Conservation (phyloP, 2,329 filamentous ascomycete species). For the Sporothrix sp. region DNA sequence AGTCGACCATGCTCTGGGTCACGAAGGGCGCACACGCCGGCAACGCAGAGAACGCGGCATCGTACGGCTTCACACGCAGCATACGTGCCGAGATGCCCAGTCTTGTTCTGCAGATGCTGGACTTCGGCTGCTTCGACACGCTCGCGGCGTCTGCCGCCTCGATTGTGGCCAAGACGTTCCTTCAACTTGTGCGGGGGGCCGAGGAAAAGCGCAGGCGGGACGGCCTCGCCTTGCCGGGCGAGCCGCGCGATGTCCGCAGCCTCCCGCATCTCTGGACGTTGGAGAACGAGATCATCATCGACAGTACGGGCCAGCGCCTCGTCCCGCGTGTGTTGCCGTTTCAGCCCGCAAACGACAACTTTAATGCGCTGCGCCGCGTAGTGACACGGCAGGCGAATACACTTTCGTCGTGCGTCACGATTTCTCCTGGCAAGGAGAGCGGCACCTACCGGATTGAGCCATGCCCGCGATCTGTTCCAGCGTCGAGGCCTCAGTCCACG, state of each 20-base stretch:
- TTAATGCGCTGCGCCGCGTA: slow-evolving; percentile 30
- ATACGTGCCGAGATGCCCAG: slow-evolving; percentile 25
- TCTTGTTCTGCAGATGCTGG: slow-evolving; percentile 24
- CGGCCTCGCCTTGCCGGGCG: too few species aligned
- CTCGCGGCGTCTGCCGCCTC: not conserved
- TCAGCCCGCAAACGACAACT: slow-evolving; percentile 28
- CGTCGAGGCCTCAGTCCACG: too few species aligned
- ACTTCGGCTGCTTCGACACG: slow-evolving; percentile 20
- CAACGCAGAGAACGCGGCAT: slow-evolving; percentile 24
- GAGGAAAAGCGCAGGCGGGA: not conserved
- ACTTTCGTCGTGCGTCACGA: slow-evolving; percentile 23
- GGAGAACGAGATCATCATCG: slow-evolving; percentile 32
- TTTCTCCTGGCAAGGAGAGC: slow-evolving; percentile 15
- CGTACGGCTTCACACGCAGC: slow-evolving; percentile 26
- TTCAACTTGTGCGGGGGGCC: slow-evolving; percentile 17
- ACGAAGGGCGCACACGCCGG: slow-evolving; percentile 18
- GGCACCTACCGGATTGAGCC: not conserved
- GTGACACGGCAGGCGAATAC: slow-evolving; percentile 27
- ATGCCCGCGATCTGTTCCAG: too few species aligned
- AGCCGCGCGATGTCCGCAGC: slow-evolving; percentile 7
- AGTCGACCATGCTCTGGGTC: slow-evolving; percentile 26
- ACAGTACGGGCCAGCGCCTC: slow-evolving; percentile 23
- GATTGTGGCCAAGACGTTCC: slow-evolving; percentile 19
- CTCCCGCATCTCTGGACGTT: slow-evolving; percentile 23
- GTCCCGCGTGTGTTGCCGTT: slow-evolving; percentile 33